Base-by-base conservation (phyloP, 1,284 basidiomycete genomes). In the Malassezia globosa region DNA sequence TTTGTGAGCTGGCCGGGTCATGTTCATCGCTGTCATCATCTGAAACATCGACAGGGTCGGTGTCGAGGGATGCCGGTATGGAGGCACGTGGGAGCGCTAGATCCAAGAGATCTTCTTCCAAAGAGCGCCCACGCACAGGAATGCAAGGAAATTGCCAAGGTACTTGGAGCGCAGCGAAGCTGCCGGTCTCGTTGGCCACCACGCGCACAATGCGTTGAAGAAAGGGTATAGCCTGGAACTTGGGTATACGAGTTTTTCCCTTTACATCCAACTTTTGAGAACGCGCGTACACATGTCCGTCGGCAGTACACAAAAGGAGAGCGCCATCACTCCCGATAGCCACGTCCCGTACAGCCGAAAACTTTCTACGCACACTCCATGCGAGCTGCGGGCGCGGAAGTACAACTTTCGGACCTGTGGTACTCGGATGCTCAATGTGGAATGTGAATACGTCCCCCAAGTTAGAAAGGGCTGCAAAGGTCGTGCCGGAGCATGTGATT, bases 381-480 rank as follows among this genome's bases (percentile, higher is more conserved):
- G 87, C 81, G n/a, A 87, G 80, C 69, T 89, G 85, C 0, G 89
- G 87, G 62, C 84, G 84, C 5, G 64, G 64, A 16, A 54, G 50
- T 14, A 41, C 13, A 21, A 51, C 54, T 19, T 50, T 58, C 36
- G 55, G 54, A 23, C 58, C 60, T 31, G 66, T 64, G 39, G 66
- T 63, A 43, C 59, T 60, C 2, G 67, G 66, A 38, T 70, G 67
- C 36, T 65, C 66, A 22, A 67, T 73, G 2, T 77, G 76, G 68
- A 94, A 95, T 0, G 83, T 86, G 66, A 89, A 97, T 1, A 96
- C 79, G 68, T 96, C 94, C 19, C 94, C 94, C 48, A 83, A 82
- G 4, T 80, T 80, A 0, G 87, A 85, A 4, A 96, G 75, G 0
- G 87, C 86, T 0, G 85, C 88, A 58, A 96, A 88, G 0, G 79